A percentile compares a stretch with the other conserved stretches of the same genome.
These are phyloP conservation scores for Suillus americanus DNA, from an alignment of 768 basidiomycete species.

Conservation along the genomic window DNA sequence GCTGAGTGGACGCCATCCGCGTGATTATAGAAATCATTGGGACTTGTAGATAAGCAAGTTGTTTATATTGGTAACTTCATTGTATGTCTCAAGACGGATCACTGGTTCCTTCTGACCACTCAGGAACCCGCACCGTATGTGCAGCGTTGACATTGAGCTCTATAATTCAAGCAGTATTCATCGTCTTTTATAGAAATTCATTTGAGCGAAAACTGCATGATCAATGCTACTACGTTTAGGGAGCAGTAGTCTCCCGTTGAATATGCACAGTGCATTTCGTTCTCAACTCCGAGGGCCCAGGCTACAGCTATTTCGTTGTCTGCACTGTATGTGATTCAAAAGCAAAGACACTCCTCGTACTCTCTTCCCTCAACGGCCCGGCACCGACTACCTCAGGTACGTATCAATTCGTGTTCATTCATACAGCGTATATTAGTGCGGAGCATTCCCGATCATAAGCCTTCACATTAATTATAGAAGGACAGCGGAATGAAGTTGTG, in stretches of 20 bases:
- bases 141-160: too few species aligned
- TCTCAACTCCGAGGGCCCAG: too few species aligned
- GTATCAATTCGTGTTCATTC: background rate
- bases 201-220: background rate
- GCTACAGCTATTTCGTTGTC: background rate
- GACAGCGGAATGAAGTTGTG: too few species aligned
- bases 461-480: too few species aligned
- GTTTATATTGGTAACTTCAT: background rate
- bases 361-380: too few species aligned
- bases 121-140: background rate
- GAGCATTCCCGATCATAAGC: too few species aligned
- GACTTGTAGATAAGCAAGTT: background rate
- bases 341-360: background rate
- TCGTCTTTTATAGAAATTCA: background rate
- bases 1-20: constrained; percentile 31
- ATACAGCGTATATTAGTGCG: too few species aligned
- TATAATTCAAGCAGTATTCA: background rate
- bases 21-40: background rate
- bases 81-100: too few species aligned
- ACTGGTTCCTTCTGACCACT: background rate
- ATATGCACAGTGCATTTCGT: background rate
- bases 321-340: background rate
- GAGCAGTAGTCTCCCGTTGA: background rate
- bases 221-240: too few species aligned
- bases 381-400: background rate